phyloP scores from a whole-genome alignment of 176 grass and related monocot genomes.

The Carex cristatella region DNA sequence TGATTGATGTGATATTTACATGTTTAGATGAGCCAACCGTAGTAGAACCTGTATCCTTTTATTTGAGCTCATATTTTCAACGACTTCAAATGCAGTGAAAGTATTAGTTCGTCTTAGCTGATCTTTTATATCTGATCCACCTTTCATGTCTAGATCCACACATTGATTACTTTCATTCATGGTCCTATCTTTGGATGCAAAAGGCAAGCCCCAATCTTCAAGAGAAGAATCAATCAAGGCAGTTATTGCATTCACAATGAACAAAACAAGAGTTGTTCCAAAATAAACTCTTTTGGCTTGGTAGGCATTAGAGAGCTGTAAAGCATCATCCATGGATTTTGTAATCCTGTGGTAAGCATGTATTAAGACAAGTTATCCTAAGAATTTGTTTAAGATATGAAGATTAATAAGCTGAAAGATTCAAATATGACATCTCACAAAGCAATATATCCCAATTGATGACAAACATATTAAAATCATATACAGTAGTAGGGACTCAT shows the following conservation, averaged over 20 bases:
- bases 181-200: slow-evolving; percentile 21
- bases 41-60: slow-evolving; percentile 70
- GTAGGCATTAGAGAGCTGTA: slow-evolving; percentile 5
- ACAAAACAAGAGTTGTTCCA: slow-evolving; percentile 16
- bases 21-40: slow-evolving; percentile 68
- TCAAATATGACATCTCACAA: background rate
- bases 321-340: slow-evolving; percentile 21
- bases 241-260: slow-evolving; percentile 17
- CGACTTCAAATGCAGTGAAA: slow-evolving; percentile 58
- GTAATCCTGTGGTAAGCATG: slow-evolving; percentile 4
- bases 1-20: slow-evolving; percentile 42
- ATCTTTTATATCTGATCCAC: slow-evolving; percentile 47
- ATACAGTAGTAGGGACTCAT: background rate
- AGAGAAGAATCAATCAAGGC: slow-evolving; percentile 58
- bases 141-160: slow-evolving; percentile 34
- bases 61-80: slow-evolving; percentile 64
- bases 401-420: background rate
- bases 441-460: background rate
- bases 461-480: background rate
- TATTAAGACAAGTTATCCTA: slow-evolving; percentile 16
- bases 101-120: slow-evolving; percentile 58
- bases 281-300: slow-evolving; percentile 17
- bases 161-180: slow-evolving; percentile 39
- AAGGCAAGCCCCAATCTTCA: slow-evolving; percentile 60
- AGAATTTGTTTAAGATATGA: background rate